These are phyloP conservation scores for Dryas integrifolia DNA, from an alignment of 331 rosid species.

Conservation along the genomic window DNA sequence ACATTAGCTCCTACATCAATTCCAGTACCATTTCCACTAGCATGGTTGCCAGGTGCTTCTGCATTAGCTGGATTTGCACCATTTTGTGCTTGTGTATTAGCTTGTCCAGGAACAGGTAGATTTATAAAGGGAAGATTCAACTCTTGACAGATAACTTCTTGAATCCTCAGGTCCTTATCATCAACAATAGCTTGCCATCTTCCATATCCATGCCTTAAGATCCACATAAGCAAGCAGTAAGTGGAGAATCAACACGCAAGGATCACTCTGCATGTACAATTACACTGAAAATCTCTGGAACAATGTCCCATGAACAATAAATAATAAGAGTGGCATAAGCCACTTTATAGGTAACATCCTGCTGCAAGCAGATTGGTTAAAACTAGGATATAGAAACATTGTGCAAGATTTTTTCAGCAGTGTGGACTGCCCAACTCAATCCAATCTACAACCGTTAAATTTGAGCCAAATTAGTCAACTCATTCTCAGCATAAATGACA, in stretches of 20 bases:
- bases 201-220: slow-evolving; percentile 90
- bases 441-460: background rate
- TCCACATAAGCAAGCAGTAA: slow-evolving; percentile 15
- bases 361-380: background rate
- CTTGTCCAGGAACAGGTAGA: slow-evolving; percentile 67
- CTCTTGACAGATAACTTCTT: slow-evolving; percentile 89
- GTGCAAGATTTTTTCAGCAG: background rate
- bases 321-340: background rate
- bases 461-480: background rate
- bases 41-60: slow-evolving; percentile 49
- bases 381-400: background rate
- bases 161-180: slow-evolving; percentile 86
- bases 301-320: background rate
- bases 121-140: slow-evolving; percentile 82
- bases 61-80: slow-evolving; percentile 43
- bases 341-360: background rate
- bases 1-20: slow-evolving; percentile 48
- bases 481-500: background rate
- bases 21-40: slow-evolving; percentile 65
- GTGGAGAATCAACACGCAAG: background rate
- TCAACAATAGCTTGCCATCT: slow-evolving; percentile 99
- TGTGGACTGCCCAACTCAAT: background rate
- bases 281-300: background rate
- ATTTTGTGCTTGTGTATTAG: slow-evolving; percentile 56
- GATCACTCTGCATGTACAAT: background rate